Percentiles rank a stretch among this genome's conserved stretches.
These are phyloP conservation scores for Diaporthe aspalathi DNA, from an alignment of 2,329 filamentous ascomycete species.

Conservation along the genomic window DNA sequence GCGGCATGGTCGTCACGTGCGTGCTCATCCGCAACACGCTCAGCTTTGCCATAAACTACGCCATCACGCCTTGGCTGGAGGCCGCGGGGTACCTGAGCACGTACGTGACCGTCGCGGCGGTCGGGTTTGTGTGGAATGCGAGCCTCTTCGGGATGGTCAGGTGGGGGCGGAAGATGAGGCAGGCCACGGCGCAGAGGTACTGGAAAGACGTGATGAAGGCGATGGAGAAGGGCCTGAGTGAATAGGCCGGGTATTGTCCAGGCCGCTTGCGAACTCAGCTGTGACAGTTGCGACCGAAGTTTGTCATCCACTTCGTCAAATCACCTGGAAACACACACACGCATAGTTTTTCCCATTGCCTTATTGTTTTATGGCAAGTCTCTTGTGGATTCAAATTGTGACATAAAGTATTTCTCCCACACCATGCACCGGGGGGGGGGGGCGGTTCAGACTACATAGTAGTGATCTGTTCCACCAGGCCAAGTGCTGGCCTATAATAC, in stretches of 20 bases:
- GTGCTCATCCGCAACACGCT: slow-evolving; percentile 53
- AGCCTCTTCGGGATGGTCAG: slow-evolving; percentile 58
- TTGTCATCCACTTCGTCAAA: no score
- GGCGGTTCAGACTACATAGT: no score
- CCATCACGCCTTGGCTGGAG: slow-evolving; percentile 47
- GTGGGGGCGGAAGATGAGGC: slow-evolving; percentile 49
- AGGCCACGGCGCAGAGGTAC: slow-evolving; percentile 24
- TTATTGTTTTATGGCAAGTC: no score
- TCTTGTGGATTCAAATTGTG: no score
- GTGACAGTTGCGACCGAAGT: no score
- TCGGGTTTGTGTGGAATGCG: slow-evolving; percentile 52
- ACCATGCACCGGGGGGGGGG: no score
- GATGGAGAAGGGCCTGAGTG: slow-evolving; percentile 25
- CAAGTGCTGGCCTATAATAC: no score
- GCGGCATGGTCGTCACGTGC: slow-evolving; percentile 47
- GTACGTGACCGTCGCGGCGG: slow-evolving; percentile 51
- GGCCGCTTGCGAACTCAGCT: no score
- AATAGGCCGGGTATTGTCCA: neutral
- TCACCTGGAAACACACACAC: no score
- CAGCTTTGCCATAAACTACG: slow-evolving; percentile 54
- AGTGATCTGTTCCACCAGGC: no score
- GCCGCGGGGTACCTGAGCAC: slow-evolving; percentile 53
- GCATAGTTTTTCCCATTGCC: no score
- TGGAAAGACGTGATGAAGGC: slow-evolving; percentile 33
- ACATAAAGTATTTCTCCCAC: no score